These are phyloP conservation scores for Thalassiosira livingstoniorum DNA, from an alignment of 352 stramenopile species.

Conservation along the genomic window DNA sequence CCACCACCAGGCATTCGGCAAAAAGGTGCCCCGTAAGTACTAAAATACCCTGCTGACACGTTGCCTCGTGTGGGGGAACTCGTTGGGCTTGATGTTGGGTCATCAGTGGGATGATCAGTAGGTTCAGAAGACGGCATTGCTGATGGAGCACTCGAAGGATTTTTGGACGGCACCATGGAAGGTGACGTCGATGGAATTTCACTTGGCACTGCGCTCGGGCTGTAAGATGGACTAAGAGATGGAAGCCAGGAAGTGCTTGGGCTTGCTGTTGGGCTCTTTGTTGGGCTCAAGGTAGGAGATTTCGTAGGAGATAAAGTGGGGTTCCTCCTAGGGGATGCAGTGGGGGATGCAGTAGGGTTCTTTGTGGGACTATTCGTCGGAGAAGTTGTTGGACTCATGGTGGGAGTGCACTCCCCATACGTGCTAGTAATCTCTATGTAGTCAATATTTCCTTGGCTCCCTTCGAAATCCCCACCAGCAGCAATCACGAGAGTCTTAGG, in stretches of 20 bases:
- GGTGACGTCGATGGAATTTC: not conserved
- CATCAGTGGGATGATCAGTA: not conserved
- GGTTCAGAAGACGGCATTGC: not conserved
- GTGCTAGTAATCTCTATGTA: too few species aligned
- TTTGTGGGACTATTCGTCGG: not conserved
- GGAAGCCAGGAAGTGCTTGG: not conserved
- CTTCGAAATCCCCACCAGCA: too few species aligned
- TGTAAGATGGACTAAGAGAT: not conserved
- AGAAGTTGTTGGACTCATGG: too few species aligned
- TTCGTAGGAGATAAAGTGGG: slow-evolving; percentile 4
- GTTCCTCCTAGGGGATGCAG: not conserved
- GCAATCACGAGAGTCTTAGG: too few species aligned
- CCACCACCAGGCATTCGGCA: not conserved
- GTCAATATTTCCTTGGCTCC: too few species aligned
- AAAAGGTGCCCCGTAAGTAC: not conserved
- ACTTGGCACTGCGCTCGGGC: not conserved
- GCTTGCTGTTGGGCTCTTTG: not conserved
- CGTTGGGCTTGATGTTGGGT: not conserved
- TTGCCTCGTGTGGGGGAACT: not conserved
- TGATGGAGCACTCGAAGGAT: not conserved
- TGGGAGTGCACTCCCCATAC: too few species aligned
- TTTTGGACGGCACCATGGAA: not conserved
- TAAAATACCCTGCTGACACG: not conserved
- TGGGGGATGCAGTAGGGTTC: not conserved
- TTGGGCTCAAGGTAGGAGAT: not conserved